Evolutionary conservation across 2,329 filamentous ascomycete genomes (phyloP).

Genomic region (Claviceps maximensis): DNA sequence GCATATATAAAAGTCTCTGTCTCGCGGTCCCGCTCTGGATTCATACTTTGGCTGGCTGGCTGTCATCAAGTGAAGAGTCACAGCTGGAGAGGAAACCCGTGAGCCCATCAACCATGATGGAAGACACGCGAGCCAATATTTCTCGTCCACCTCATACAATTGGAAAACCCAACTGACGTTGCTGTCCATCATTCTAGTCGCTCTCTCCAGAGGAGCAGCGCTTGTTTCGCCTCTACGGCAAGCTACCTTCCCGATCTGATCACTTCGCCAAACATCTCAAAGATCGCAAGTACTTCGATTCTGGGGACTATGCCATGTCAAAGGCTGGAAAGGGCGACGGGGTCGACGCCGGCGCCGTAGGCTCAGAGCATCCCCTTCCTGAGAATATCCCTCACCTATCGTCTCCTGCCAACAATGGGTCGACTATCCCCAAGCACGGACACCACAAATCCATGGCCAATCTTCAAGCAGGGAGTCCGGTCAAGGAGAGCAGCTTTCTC

Average conservation of each 20-base stretch:
- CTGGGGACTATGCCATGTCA: constrained; percentile 88
- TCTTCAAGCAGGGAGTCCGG: constrained; percentile 58
- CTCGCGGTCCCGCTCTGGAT: not conserved
- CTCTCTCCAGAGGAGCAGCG: constrained; percentile 91
- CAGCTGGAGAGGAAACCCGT: not conserved
- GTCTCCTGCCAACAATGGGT: constrained; percentile 39
- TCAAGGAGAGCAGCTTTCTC: constrained; percentile 83
- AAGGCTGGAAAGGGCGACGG: constrained; percentile 95
- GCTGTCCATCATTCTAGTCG: constrained; percentile 40
- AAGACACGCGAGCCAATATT: not conserved
- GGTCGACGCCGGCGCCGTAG: constrained; percentile 84
- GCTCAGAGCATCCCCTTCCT: constrained; percentile 85
- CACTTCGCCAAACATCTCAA: constrained; percentile 97
- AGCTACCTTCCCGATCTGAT: constrained; percentile 91
- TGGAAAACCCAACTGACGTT: not conserved
- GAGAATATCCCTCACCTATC: constrained; percentile 90
- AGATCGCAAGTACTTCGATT: constrained; percentile 98
- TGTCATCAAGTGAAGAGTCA: not conserved
- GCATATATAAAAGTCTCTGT: not conserved
- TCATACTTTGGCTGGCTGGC: not conserved
- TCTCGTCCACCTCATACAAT: not conserved
- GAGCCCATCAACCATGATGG: not conserved
- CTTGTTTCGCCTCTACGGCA: constrained; percentile 93
- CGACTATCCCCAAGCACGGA: constrained; percentile 21
- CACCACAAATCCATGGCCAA: constrained; percentile 29